phyloP scores from a whole-genome alignment of 2,329 filamentous ascomycete species.

The Botrytis galanthina region DNA sequence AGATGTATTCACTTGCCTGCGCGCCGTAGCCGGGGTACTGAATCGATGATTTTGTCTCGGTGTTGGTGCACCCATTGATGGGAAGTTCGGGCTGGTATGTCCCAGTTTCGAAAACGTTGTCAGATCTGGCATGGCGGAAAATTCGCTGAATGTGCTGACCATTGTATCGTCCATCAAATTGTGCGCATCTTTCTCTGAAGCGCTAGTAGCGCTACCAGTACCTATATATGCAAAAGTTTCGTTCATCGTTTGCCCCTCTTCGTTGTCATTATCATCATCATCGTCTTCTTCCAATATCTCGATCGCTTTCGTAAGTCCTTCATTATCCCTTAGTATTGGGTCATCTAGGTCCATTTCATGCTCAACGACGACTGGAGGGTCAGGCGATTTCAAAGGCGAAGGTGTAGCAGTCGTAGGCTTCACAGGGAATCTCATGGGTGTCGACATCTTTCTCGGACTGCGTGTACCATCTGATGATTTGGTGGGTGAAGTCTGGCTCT shows the following conservation, averaged over 20 bases:
- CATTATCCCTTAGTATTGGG: conserved; percentile 50
- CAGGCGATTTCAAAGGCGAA: conserved; percentile 38
- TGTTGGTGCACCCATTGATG: conserved; percentile 42
- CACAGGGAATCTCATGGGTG: conserved; percentile 60
- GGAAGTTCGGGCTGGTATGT: conserved; percentile 59
- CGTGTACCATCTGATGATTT: conserved; percentile 26
- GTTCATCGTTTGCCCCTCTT: conserved; percentile 29
- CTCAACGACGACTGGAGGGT: conserved; percentile 28
- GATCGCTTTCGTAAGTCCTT: conserved; percentile 57
- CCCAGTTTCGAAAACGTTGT: conserved; percentile 76
- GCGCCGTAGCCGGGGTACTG: conserved; percentile 35
- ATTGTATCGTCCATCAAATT: conserved; percentile 41
- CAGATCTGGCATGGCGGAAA: conserved; percentile 86
- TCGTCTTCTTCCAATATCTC: conserved; percentile 58
- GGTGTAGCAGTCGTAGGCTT: conserved; percentile 43
- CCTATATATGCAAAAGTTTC: conserved; percentile 35
- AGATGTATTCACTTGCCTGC: conserved; percentile 27
- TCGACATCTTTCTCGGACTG: conserved; percentile 49
- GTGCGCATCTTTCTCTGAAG: conserved; percentile 12
- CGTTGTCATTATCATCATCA: conserved; percentile 36
- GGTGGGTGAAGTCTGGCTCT: conserved; percentile 33
- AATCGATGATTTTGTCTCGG: conserved; percentile 33
- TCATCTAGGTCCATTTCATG: conserved; percentile 46
- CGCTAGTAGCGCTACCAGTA: conserved; percentile 39
- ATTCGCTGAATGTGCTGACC: conserved; percentile 62